phyloP scores from a whole-genome alignment of 1,139 yeast genomes.

The Yamadazyma dushanensis region DNA sequence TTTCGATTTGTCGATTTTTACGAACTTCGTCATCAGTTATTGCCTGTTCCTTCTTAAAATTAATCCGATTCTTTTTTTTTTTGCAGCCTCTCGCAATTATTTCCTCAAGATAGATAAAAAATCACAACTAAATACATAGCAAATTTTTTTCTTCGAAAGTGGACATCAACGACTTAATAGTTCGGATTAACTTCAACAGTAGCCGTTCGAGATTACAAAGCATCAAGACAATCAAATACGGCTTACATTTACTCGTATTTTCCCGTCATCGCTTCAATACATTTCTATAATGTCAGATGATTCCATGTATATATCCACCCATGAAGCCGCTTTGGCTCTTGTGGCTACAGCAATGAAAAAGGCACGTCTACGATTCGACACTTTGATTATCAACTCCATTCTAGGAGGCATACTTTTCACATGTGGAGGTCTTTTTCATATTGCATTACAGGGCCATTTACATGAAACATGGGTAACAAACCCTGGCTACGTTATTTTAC shows the following conservation, averaged over 20 bases:
- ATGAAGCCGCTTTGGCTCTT: slow-evolving; percentile 78
- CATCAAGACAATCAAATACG: no score
- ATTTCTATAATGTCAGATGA: slow-evolving; percentile 42
- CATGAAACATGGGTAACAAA: slow-evolving; percentile 39
- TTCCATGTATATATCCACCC: slow-evolving; percentile 63
- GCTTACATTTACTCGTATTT: no score
- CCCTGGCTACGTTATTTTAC: slow-evolving; percentile 53
- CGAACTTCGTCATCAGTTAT: no score
- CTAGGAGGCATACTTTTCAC: slow-evolving; percentile 71
- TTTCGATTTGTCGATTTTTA: no score
- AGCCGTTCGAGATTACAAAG: no score
- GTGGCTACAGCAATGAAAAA: slow-evolving; percentile 85
- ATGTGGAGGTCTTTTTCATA: slow-evolving; percentile 71
- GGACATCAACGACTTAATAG: no score
- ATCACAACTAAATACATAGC: no score
- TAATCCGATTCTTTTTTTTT: background rate
- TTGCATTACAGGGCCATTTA: slow-evolving; percentile 54
- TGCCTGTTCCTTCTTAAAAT: no score
- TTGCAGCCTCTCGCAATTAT: slow-evolving; percentile 3
- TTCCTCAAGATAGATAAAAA: no score
- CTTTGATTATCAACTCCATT: slow-evolving; percentile 59
- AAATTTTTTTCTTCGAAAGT: no score
- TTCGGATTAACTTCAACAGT: slow-evolving; percentile 1
- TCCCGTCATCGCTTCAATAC: no score
- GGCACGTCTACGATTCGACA: slow-evolving; percentile 60